Conservation (phyloP, 352 stramenopile species). For the Pythium brassicae region DNA sequence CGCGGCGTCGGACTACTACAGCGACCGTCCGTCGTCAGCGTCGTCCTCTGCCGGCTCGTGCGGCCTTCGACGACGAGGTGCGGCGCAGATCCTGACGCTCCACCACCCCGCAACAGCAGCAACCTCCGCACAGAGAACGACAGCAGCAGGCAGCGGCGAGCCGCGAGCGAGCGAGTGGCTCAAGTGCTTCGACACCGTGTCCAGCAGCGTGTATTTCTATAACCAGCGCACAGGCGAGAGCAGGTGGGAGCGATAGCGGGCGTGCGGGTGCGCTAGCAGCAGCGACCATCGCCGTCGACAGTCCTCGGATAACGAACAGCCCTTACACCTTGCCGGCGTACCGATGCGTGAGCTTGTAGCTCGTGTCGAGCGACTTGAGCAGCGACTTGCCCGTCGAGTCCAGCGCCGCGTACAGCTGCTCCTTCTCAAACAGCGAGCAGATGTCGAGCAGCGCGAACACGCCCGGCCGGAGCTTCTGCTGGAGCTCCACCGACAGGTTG, state of each 20-base stretch:
- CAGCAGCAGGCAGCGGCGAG: too few relatives aligned
- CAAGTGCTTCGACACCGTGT: conserved; percentile 51
- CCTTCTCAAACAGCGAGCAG: conserved; percentile 81
- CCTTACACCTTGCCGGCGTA: conserved; percentile 83
- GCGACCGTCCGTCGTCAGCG: conserved; percentile 21
- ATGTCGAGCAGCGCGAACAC: conserved; percentile 80
- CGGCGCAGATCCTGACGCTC: conserved; percentile 9
- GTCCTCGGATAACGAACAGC: too few relatives aligned
- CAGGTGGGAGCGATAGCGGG: conserved; percentile 36
- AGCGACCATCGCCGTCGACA: not conserved
- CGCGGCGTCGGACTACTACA: conserved; percentile 17
- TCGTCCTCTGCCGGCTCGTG: conserved; percentile 10
- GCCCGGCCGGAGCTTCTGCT: conserved; percentile 67
- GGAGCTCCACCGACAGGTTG: conserved; percentile 44
- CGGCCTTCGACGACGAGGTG: conserved; percentile 21
- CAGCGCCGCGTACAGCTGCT: conserved; percentile 78
- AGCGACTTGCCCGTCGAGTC: conserved; percentile 81
- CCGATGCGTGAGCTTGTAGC: conserved; percentile 84
- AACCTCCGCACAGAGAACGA: not conserved
- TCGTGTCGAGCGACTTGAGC: conserved; percentile 81
- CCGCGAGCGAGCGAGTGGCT: conserved; percentile 31
- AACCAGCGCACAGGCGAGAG: conserved; percentile 73
- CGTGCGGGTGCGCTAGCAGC: too few relatives aligned
- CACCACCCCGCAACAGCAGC: conserved; percentile 1
- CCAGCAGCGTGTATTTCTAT: conserved; percentile 63